Conservation (phyloP, 169 alveolate species). For the Plasmodium cynomolgi region DNA sequence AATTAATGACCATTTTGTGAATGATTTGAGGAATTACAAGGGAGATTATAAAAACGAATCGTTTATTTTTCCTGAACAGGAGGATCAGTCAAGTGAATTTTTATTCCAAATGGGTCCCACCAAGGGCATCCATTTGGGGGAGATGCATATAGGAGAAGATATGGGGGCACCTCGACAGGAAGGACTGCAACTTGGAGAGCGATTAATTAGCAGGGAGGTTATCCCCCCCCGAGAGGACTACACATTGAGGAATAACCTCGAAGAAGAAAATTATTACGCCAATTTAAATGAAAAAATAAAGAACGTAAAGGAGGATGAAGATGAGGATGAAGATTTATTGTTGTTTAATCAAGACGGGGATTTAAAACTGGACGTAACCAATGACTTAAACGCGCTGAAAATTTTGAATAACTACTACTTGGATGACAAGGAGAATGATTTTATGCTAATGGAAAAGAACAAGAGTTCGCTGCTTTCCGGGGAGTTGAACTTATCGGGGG, state of each 20-base stretch:
- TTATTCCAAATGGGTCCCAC: not conserved
- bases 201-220: not conserved
- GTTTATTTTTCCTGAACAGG: not conserved
- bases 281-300: conserved; percentile 16
- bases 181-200: not conserved
- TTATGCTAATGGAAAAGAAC: conserved; percentile 7
- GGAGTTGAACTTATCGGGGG: not conserved
- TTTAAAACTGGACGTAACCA: not conserved
- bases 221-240: conserved; percentile 8
- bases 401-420: conserved; percentile 50
- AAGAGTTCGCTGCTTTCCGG: not conserved
- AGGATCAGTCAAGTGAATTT: not conserved
- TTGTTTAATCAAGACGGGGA: not conserved
- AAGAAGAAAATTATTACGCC: conserved; percentile 19
- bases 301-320: not conserved
- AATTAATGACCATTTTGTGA: not conserved
- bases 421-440: conserved; percentile 4
- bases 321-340: not conserved
- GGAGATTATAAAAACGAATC: not conserved
- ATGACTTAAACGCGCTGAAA: conserved; percentile 32
- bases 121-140: not conserved
- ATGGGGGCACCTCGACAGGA: not conserved
- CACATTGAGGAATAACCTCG: not conserved
- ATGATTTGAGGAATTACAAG: not conserved
- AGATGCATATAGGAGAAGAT: not conserved